Base-by-base conservation (phyloP, 495 filamentous ascomycete genomes). In the Glarea lozoyensis region DNA sequence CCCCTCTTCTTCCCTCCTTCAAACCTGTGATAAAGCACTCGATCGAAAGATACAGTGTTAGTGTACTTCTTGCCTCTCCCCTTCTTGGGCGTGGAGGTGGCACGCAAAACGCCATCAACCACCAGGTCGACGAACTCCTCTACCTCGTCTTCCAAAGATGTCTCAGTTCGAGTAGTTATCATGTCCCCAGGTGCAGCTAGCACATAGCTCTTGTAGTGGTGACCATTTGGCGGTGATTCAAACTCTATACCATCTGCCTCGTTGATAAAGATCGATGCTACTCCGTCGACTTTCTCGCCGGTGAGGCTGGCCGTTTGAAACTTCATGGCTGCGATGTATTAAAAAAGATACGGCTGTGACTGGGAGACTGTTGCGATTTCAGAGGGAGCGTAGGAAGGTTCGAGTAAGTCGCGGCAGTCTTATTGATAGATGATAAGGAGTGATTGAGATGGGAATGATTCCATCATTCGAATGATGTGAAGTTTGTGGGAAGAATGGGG, bases 81-180 rank as follows among this genome's bases (percentile, higher is more conserved):
- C 7, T 15, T 33, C 19, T 25, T 29, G 35, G 22, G 19, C 19
- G 15, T 37, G n/a, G 24, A 13, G 0, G 48, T 38, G 4, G 25
- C 22, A 20, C 51, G 46, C 3, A 46, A 30, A 35, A 54, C 42
- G 15, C 51, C 51, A 45, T 54, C 51, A 13, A 50, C 38, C 11
- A 47, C 39, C 9, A 46, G 10, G 32, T 54, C 51, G 32, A 40
- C 20, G 22, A 46, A 35, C 12, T 45, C 42, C 11, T 42, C 46
- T 7, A 36, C 42, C 9, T 40, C 6, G 22, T 1, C 39, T 34
- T 10, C 29, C 27, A 23, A 22, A 10, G 13, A 23, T 35, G 12
- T 32, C 25, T 15, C 20, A 4, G 48, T 17, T 4, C 4, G 17
- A 18, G 42, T 22, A 5, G 32, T 32, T 7, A 54, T 20, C 21